Conservation (phyloP, 73 alveolate genomes). For the Tetrahymena malaccensis region DNA sequence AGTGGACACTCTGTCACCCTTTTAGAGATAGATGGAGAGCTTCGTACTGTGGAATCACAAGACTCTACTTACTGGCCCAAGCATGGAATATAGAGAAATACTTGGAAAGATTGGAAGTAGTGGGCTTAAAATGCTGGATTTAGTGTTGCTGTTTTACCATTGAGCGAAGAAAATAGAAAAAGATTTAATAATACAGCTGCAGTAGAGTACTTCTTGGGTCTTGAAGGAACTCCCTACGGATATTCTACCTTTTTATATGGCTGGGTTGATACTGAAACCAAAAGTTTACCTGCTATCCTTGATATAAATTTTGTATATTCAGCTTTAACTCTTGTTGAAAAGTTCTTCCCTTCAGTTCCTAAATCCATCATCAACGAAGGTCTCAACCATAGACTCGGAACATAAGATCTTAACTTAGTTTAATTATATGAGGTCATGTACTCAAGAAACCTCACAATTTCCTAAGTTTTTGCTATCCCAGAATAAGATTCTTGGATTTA, state of each 20-base stretch:
- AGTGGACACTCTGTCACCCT: slow-evolving; percentile 82
- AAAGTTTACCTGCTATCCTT: slow-evolving; percentile 73
- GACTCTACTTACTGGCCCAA: slow-evolving; percentile 96
- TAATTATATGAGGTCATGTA: slow-evolving; percentile 15
- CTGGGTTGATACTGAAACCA: slow-evolving; percentile 87
- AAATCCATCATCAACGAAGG: slow-evolving; percentile 61
- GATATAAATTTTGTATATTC: slow-evolving; percentile 50
- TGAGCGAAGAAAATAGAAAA: slow-evolving; percentile 70
- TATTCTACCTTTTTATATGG: slow-evolving; percentile 79
- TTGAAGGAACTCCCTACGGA: slow-evolving; percentile 88
- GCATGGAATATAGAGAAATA: slow-evolving; percentile 69
- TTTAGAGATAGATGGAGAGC: slow-evolving; percentile 66
- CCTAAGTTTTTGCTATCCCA: slow-evolving; percentile 73
- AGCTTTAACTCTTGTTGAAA: slow-evolving; percentile 48
- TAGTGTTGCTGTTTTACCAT: slow-evolving; percentile 87
- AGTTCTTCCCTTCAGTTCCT: slow-evolving; percentile 45
- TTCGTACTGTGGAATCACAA: slow-evolving; percentile 76
- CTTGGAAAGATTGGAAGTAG: slow-evolving; percentile 79
- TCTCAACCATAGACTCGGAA: slow-evolving; percentile 73
- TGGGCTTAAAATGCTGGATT: slow-evolving; percentile 91
- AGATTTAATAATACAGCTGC: slow-evolving; percentile 78
- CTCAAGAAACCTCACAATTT: slow-evolving; percentile 36
- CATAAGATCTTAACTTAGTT: slow-evolving; percentile 54
- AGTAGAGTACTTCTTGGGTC: slow-evolving; percentile 52
- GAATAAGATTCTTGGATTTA: slow-evolving; percentile 87